A percentile compares a stretch with the other conserved stretches of the same genome.
These are phyloP conservation scores for Microbotryomycetes sp. DNA, from an alignment of 1,284 basidiomycete species.

Conservation along the genomic window DNA sequence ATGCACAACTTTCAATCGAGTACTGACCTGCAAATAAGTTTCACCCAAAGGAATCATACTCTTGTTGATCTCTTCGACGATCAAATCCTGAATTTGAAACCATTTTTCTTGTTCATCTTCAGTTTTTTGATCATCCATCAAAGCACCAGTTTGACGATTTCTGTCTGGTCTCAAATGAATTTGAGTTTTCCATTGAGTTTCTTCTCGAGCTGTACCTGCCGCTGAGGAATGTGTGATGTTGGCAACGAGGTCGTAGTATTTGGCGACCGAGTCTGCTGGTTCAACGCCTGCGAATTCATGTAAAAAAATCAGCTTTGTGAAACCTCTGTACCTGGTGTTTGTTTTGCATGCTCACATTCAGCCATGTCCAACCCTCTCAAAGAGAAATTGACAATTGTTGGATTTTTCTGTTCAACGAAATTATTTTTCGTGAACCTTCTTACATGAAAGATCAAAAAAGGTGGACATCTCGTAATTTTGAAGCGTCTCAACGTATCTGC, in stretches of 20 bases:
- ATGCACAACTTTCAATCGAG: too few relatives aligned
- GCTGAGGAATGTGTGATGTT: constrained; percentile 93
- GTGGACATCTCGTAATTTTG: constrained; percentile 80
- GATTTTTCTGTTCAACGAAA: constrained; percentile 98
- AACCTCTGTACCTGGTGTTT: constrained; percentile 17
- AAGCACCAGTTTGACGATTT: background rate
- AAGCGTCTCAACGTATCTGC: constrained; percentile 78
- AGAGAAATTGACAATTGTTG: constrained; percentile 96
- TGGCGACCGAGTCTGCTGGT: constrained; percentile 55
- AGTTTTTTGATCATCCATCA: constrained; percentile 7
- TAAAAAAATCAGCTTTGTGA: constrained; percentile 8
- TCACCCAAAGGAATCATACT: constrained; percentile 99
- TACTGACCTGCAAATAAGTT: constrained; percentile 77
- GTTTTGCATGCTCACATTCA: constrained; percentile 59
- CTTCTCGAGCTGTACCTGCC: constrained; percentile 85
- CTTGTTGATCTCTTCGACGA: constrained; percentile 88
- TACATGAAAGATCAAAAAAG: constrained; percentile 88
- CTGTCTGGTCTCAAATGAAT: constrained; percentile 52
- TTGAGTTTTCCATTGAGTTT: constrained; percentile 82
- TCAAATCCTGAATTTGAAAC: constrained; percentile 94
- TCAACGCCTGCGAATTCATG: constrained; percentile 71
- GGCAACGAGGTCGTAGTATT: constrained; percentile 86
- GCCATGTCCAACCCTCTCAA: constrained; percentile 82
- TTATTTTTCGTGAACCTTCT: constrained; percentile 97
- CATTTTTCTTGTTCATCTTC: constrained; percentile 77